Evolutionary conservation across 179 eudicot species (phyloP).

Genomic region (Pouteria campechiana): DNA sequence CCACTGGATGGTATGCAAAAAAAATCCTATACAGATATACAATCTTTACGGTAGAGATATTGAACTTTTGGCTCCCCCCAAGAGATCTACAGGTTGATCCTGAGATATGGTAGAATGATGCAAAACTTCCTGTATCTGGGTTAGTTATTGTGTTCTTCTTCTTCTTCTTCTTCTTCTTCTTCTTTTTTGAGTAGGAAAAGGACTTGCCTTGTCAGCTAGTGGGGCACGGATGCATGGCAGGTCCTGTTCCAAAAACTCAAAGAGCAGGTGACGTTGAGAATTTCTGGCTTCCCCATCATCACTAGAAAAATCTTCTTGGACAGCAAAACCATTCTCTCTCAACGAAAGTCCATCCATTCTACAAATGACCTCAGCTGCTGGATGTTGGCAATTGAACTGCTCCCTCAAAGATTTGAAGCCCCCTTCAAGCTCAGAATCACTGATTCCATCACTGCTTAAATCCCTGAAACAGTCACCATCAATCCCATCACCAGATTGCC

Average conservation of each 20-base stretch:
- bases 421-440: conserved; percentile 13
- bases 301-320: conserved; percentile 7
- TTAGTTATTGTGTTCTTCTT: too few species aligned
- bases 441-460: conserved; percentile 10
- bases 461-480: conserved; percentile 1
- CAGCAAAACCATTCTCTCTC: not conserved
- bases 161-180: too few species aligned
- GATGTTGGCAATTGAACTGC: not conserved
- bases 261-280: conserved; percentile 6
- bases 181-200: too few species aligned
- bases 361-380: not conserved
- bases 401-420: not conserved
- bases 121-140: too few species aligned
- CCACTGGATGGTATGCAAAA: too few species aligned
- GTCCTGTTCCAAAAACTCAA: conserved; percentile 16
- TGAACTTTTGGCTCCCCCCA: too few species aligned
- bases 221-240: conserved; percentile 16
- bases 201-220: conserved; percentile 14
- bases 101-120: too few species aligned
- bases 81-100: too few species aligned
- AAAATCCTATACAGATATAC: too few species aligned
- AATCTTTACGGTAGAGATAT: too few species aligned
- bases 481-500: conserved; percentile 4
- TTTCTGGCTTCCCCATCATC: conserved; percentile 11
- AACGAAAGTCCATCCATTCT: not conserved